These are phyloP conservation scores for Berkeleyomyces rouxiae DNA, from an alignment of 2,329 filamentous ascomycete genomes.

Conservation along the genomic window DNA sequence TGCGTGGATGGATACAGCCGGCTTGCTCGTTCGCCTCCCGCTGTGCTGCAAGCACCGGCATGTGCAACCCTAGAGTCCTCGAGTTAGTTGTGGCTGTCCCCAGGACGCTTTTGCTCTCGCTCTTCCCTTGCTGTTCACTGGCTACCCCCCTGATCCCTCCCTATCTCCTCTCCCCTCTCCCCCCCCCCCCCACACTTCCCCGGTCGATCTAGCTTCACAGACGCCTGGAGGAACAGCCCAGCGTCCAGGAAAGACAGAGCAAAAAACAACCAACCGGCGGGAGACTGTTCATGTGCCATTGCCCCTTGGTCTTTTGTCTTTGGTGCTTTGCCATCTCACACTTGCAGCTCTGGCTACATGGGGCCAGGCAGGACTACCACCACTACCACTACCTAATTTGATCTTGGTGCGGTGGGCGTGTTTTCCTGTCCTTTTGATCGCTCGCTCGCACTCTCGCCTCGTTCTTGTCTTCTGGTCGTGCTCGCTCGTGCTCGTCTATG, in stretches of 20 bases:
- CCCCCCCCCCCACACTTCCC: slow-evolving; percentile 1
- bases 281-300: not conserved
- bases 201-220: slow-evolving; percentile 4
- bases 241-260: not conserved
- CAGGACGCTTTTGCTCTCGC: not conserved
- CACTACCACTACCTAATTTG: not conserved
- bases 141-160: not conserved
- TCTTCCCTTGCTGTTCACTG: not conserved
- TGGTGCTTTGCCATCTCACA: not conserved
- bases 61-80: not conserved
- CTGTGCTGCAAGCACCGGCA: not conserved
- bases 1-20: not conserved
- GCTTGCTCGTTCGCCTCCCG: not conserved
- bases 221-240: not conserved
- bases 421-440: not conserved
- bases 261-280: not conserved
- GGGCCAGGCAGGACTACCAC: not conserved
- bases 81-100: not conserved
- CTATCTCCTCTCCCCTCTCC: not conserved
- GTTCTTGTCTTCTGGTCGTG: not conserved
- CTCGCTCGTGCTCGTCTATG: not conserved
- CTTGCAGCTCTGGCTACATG: not conserved
- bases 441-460: not conserved
- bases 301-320: not conserved
- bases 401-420: not conserved